Base-by-base conservation (phyloP, 1,284 basidiomycete species). In the Cryptococcus depauperatus region DNA sequence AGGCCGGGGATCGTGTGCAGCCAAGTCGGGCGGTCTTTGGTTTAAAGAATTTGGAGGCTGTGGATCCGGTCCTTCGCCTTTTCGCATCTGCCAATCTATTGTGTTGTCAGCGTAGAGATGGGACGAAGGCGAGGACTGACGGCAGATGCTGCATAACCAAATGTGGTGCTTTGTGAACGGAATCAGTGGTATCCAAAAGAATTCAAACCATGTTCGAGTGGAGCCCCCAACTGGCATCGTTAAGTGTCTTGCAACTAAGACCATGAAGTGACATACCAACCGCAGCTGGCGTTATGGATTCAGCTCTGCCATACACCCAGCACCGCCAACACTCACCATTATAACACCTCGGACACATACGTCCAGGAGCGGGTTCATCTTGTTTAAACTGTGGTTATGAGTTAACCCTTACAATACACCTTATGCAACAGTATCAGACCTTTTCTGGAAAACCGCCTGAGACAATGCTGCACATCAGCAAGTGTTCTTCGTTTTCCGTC, bases 141-240 rank as follows among this genome's bases (percentile, higher is more conserved):
- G 55, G 43, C 67, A 69, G 33, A 62, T 62, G 21, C 55, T 51
- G 48, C 67, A 69, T 13, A 62, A 50, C 65, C 65, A 69, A 40
- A 69, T 59, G 11, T 53, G 46, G 21, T 54, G 48, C 54, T 62
- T 62, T 7, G 35, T 43, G 51, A 66, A 68, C 8, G 67, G 67
- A 22, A 69, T 62, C 14, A 69, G 48, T 7, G 65, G 65, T 14
- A 69, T 57, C 57, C 58, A 69, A 56, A 65, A 69, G 37, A 68
- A 53, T 45, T 68, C 62, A 37, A 69, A 69, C 64, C 62, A 64
- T 27, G 58, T 64, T 21, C 64, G 50, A 6, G 51, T 47, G n/a
- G 37, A 37, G 18, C 62, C 61, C 6, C 61, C 58, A 21, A 57
- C 53, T 37, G 58, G 13, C n/a, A n/a, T n/a, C n/a, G n/a, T n/a